phyloP scores from a whole-genome alignment of 2,329 filamentous ascomycete species.

The Bisporella sp. region DNA sequence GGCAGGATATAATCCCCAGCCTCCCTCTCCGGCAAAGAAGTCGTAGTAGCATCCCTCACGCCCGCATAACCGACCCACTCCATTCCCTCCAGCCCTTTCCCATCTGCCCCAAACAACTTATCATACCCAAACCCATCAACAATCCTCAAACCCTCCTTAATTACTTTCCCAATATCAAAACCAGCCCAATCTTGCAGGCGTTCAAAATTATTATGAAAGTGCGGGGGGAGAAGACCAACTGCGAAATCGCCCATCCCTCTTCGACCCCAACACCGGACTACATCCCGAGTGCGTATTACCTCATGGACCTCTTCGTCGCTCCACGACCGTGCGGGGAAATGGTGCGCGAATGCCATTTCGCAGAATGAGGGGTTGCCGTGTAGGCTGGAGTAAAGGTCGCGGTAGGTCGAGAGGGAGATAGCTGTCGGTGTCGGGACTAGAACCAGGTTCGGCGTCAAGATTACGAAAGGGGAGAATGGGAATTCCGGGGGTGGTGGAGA shows the following conservation, averaged over 20 bases:
- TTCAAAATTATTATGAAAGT: not conserved
- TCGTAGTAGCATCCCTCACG: not conserved
- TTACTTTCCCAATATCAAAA: not conserved
- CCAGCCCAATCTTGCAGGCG: not conserved
- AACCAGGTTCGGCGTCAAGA: no score
- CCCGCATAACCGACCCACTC: not conserved
- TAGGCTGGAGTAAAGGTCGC: no score
- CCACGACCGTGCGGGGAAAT: no score
- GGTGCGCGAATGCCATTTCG: no score
- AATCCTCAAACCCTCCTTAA: not conserved
- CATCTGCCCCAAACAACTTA: not conserved
- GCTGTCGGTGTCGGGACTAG: no score
- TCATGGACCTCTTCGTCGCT: not conserved
- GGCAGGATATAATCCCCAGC: not conserved
- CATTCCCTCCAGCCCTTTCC: not conserved
- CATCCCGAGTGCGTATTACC: not conserved
- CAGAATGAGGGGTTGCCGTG: no score
- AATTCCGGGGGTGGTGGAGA: no score
- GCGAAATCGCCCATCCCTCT: not conserved
- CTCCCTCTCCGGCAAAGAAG: not conserved
- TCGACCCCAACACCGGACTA: not conserved
- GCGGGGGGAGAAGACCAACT: not conserved
- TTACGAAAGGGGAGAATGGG: no score
- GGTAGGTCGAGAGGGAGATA: no score
- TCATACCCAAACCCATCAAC: conserved; percentile 3